Conservation (phyloP, 176 grass and related monocot genomes). For the Hsuehochloa calcarea region DNA sequence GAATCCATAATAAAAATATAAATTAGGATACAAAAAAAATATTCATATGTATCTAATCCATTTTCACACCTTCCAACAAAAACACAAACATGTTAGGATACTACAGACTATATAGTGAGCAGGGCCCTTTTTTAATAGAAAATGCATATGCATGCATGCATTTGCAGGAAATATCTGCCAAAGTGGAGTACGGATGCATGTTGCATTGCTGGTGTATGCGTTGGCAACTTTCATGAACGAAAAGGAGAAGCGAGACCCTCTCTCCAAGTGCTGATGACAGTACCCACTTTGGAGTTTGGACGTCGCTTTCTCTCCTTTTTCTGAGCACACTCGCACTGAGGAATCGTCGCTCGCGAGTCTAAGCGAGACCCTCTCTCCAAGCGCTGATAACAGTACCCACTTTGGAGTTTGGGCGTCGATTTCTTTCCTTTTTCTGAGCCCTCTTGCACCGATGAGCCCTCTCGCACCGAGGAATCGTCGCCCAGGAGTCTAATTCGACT, state of each 20-base stretch:
- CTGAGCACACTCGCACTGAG: too few species aligned
- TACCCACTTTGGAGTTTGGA: constrained; percentile 15
- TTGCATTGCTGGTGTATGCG: neutral
- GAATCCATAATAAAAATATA: too few species aligned
- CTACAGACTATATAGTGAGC: neutral
- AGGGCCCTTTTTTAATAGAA: neutral
- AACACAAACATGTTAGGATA: neutral
- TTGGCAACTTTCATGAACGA: neutral
- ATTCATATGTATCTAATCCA: too few species aligned
- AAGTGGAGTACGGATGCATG: neutral
- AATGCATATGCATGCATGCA: neutral
- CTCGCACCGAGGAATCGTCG: too few species aligned
- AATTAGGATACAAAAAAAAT: too few species aligned
- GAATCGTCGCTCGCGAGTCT: too few species aligned
- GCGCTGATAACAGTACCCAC: neutral
- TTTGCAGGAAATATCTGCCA: neutral
- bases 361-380: neutral
- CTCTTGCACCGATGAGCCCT: too few species aligned
- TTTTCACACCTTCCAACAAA: too few species aligned
- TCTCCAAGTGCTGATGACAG: neutral
- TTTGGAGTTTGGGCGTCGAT: constrained; percentile 22
- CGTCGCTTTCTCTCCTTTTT: constrained; percentile 13
- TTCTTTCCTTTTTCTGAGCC: neutral
- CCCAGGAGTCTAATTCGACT: too few species aligned
- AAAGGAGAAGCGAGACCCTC: neutral